phyloP scores from a whole-genome alignment of 1,284 basidiomycete species.

The Meira nashicola region DNA sequence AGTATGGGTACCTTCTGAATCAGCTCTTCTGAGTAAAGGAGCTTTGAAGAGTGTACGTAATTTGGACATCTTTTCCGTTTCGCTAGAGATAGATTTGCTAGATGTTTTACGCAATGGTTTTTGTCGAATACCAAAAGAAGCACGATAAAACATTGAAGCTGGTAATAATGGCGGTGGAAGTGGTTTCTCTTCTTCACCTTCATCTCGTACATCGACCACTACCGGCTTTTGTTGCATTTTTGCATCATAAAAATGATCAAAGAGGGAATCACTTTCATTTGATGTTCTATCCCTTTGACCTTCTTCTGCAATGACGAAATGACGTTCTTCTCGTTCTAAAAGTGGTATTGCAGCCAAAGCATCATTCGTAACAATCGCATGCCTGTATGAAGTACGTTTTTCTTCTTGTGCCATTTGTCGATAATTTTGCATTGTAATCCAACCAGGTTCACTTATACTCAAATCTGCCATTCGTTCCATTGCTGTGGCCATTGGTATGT shows the following conservation, averaged over 20 bases:
- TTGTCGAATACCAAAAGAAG: not conserved
- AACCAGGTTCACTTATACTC: too few species aligned
- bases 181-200: not conserved
- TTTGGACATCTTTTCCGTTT: too few species aligned
- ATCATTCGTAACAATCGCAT: not conserved
- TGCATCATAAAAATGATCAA: not conserved
- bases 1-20: too few species aligned
- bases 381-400: not conserved
- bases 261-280: not conserved
- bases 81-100: too few species aligned
- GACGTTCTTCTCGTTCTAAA: not conserved
- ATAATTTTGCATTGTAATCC: too few species aligned
- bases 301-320: not conserved
- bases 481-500: too few species aligned
- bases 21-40: too few species aligned
- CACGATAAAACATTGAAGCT: constrained; percentile 1
- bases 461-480: too few species aligned
- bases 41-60: too few species aligned
- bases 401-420: too few species aligned
- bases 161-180: not conserved
- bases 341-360: constrained; percentile 1
- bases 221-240: not conserved
- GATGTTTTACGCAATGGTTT: too few species aligned
- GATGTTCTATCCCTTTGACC: not conserved
- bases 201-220: too few species aligned